phyloP scores from a whole-genome alignment of 2,329 filamentous ascomycete species.

The Tolypocladium guangdongense region DNA sequence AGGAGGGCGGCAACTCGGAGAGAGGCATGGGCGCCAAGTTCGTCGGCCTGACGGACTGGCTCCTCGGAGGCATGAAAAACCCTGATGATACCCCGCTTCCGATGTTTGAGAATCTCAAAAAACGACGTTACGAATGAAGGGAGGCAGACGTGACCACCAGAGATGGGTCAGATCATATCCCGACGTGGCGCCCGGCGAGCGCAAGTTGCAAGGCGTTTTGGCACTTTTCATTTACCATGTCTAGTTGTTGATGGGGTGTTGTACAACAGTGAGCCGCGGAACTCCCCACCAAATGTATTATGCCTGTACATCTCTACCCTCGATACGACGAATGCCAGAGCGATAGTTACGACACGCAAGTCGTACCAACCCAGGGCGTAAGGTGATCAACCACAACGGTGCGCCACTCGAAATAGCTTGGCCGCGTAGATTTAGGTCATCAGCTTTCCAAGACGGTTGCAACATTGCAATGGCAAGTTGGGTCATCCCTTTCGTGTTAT shows the following conservation, averaged over 20 bases:
- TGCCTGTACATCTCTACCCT: neutral
- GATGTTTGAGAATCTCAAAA: constrained; percentile 21
- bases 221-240: neutral
- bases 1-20: constrained; percentile 76
- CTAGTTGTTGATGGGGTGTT: neutral
- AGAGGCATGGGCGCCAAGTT: constrained; percentile 70
- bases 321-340: neutral
- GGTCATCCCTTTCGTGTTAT: neutral
- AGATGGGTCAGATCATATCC: neutral
- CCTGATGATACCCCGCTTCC: constrained; percentile 22
- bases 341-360: no score
- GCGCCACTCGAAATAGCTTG: neutral
- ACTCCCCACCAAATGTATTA: neutral
- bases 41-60: constrained; percentile 88
- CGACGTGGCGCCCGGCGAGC: neutral
- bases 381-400: neutral
- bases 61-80: constrained; percentile 61
- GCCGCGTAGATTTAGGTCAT: no score
- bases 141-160: neutral
- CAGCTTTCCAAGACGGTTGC: neutral
- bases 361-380: neutral
- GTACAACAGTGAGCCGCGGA: neutral
- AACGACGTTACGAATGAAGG: constrained; percentile 5
- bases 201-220: neutral
- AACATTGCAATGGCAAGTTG: neutral